Evolutionary conservation across 179 eudicot genomes (phyloP), one percentile per base, ranked within the genome.

Genomic region (Dionaea muscipula): DNA sequence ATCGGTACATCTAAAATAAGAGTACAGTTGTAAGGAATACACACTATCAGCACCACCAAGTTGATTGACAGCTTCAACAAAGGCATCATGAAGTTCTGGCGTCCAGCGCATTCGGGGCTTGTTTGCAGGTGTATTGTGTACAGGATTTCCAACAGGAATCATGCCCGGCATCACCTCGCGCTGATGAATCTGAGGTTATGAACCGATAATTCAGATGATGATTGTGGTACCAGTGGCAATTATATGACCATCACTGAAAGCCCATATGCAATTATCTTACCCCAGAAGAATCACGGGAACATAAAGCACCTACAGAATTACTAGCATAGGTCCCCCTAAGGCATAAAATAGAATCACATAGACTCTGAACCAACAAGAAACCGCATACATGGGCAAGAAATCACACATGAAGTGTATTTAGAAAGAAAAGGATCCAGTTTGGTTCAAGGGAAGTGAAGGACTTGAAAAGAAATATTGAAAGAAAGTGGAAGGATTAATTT

Each of bases 51-150:
- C 56, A 37, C 83, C 80, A 16, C 79, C 83, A 51, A 78, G 83
- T 36, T 78, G 72, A 70, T 66, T 72, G 50, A 78, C 80, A 27
- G 83, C 77, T 55, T 72, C 80, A 27, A 78, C 75, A 63, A 78
- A 78, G 27, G 77, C 61, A 62, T 75, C 79, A 60, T 78, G 83
- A 59, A 78, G 77, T 59, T 78, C 83, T 25, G 72, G 80, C 19
- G 83, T 78, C 83, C 83, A 78, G 18, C 80, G 79, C 80, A 78
- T 78, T n/a, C 83, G 79, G 22, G 77, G 57, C 66, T 66, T 75
- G 59, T 75, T 75, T 24, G 66, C 66, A 19, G 73, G 24, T 8
- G 63, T 23, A 17, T 28, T n/a, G 26, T 76, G 57, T 35, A 65
- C 36, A 15, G 65, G 38, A 67, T 52, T 68, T 43, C 65, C 61